Evolutionary conservation across 2,329 filamentous ascomycete genomes (phyloP).

Genomic region (Calonectria crousiana): DNA sequence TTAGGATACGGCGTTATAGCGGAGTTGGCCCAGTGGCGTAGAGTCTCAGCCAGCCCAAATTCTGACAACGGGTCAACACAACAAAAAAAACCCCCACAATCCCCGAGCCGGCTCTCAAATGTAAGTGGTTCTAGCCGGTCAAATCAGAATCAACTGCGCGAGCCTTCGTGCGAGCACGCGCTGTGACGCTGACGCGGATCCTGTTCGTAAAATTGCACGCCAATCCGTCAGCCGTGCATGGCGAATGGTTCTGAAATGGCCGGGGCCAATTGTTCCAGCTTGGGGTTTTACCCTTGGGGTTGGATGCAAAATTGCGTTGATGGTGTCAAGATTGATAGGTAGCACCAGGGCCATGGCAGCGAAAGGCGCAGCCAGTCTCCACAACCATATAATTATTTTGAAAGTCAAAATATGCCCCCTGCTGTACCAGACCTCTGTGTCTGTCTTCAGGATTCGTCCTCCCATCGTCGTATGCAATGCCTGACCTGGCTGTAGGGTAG

Average conservation of each 20-base stretch:
- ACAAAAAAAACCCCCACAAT: neutral
- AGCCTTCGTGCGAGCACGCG: neutral
- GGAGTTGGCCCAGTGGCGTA: neutral
- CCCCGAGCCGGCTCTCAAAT: neutral
- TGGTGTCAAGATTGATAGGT: neutral
- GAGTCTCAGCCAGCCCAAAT: neutral
- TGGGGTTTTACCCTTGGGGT: neutral
- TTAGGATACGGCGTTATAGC: neutral
- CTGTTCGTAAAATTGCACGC: neutral
- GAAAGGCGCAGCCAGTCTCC: neutral
- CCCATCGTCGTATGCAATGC: no score
- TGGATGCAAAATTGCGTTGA: neutral
- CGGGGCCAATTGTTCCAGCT: no score
- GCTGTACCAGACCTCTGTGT: neutral
- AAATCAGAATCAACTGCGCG: neutral
- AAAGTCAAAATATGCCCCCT: neutral
- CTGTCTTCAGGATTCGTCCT: neutral
- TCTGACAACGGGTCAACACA: neutral
- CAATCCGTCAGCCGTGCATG: neutral
- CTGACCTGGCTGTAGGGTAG: no score
- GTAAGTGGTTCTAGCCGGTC: neutral
- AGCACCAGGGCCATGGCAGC: neutral
- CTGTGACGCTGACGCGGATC: neutral
- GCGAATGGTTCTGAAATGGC: neutral
- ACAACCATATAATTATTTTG: neutral